Base-by-base conservation (phyloP, 1,139 yeast species). In the Yamadazyma sp. region DNA sequence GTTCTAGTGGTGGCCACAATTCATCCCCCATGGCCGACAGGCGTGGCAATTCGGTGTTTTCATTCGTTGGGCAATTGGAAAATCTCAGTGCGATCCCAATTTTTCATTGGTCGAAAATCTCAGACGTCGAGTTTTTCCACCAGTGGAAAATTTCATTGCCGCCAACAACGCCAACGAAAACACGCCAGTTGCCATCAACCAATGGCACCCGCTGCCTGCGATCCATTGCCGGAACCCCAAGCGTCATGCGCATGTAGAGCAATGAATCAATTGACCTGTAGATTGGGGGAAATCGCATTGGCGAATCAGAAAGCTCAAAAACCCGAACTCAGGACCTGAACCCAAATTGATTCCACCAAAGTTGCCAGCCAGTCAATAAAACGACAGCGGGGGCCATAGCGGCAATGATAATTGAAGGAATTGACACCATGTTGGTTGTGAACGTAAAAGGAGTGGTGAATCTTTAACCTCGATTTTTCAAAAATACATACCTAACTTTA, bases 401-500 rank as follows among this genome's bases (percentile, higher is more conserved):
- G 7, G 3, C 9, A 15, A 6, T 4, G 5, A 11, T 6, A 25
- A 6, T 15, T 4, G 12, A 11, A 11, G 28, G 14, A 7, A 25
- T 25, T 25, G 28, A 12, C 28, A 25, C 12, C 12, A 12, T 12
- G 9, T n/a, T 12, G 5, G 7, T 12, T 25, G 28, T 25, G 28
- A 18, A 18, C 8, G 21, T 8, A 18, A 18, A 6, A 18, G 21
- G 21, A 18, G 7, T 18, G 21, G 21, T 18, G 21, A 8, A 18
- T 18, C 21, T 18, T 18, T n/a, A 23, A 23, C 13, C 26, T 23
- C 9, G 26, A 23, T 23, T 23, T 23, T 23, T 10, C n/a, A n/a
- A 10, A 8, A 35, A 37, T 60, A 83, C 94, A 67, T 82, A 85
- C 94, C 89, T 86, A 64, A 89, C 89, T 70, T 86, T 82, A 80